Conservation (phyloP, 176 grass and related monocot genomes). For the Oryza nivara region DNA sequence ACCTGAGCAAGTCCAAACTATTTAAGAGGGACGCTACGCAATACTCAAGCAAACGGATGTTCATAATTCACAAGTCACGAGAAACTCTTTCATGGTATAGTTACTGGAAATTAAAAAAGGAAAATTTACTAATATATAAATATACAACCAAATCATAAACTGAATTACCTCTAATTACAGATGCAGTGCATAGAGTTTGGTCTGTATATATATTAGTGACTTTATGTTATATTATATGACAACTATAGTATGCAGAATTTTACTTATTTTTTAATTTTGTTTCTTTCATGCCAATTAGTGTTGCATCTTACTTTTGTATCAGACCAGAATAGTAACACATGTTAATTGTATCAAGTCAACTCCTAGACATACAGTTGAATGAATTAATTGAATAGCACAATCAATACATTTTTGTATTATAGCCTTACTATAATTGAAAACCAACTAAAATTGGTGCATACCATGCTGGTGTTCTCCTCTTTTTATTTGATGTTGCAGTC, state of each 20-base stretch:
- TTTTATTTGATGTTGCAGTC: constrained; percentile 57
- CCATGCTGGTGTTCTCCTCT: constrained; percentile 82
- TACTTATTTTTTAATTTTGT: neutral
- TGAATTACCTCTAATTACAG: neutral
- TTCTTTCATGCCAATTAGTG: neutral
- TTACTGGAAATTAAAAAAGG: constrained; percentile 1
- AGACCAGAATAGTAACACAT: constrained; percentile 3
- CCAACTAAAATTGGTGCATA: constrained; percentile 31
- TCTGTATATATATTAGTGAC: neutral
- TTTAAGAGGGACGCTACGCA: neutral
- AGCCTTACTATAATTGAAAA: constrained; percentile 2
- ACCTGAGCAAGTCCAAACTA: constrained; percentile 59
- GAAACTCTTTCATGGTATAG: constrained; percentile 20
- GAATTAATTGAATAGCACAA: neutral
- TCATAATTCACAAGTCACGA: neutral
- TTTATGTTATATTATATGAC: neutral
- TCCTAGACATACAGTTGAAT: neutral
- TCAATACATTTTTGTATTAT: neutral
- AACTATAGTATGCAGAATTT: neutral
- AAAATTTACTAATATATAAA: neutral
- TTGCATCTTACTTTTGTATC: neutral
- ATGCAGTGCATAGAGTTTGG: neutral
- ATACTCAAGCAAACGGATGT: neutral
- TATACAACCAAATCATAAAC: constrained; percentile 12
- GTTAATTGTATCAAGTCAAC: constrained; percentile 12